Percentiles rank a stretch among this genome's conserved stretches.
phyloP scores from a whole-genome alignment of 106 monocot species.

The Acorus gramineus region DNA sequence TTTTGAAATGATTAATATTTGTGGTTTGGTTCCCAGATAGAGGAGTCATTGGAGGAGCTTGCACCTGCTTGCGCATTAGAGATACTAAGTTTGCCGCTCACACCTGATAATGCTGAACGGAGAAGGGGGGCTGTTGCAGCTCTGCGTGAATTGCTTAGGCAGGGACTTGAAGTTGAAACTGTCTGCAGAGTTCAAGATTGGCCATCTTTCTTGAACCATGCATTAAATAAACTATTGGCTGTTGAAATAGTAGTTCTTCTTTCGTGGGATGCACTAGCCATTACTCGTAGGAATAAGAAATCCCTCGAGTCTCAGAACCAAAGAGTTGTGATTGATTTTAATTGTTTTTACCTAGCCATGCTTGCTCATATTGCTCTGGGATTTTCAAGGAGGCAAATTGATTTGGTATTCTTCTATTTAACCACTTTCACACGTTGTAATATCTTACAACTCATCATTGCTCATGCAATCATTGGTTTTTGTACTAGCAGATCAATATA shows the following conservation, averaged over 20 bases:
- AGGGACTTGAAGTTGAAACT: conserved; percentile 85
- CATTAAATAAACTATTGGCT: conserved; percentile 63
- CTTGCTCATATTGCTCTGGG: conserved; percentile 86
- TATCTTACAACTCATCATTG: too few relatives aligned
- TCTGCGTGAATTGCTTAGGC: conserved; percentile 77
- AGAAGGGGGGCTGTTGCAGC: conserved; percentile 74
- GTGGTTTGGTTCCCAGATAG: conserved; percentile 49
- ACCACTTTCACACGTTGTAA: too few relatives aligned
- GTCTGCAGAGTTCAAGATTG: conserved; percentile 89
- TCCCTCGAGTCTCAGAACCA: conserved; percentile 83
- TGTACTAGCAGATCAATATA: conserved; percentile 43
- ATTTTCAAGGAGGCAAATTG: conserved; percentile 68
- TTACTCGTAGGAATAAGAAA: conserved; percentile 75
- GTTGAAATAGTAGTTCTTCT: conserved; percentile 79
- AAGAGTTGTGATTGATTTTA: conserved; percentile 64
- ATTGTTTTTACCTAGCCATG: conserved; percentile 76
- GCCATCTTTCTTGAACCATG: conserved; percentile 65
- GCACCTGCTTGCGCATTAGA: conserved; percentile 94
- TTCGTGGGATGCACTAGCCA: conserved; percentile 71
- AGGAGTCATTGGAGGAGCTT: conserved; percentile 93
- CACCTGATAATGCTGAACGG: conserved; percentile 61
- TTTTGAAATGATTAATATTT: conserved; percentile 10
- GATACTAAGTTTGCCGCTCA: conserved; percentile 51
- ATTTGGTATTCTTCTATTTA: conserved; percentile 43
- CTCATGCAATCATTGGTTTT: too few relatives aligned